phyloP scores from a whole-genome alignment of 306 rosid species.

The Comarum palustre region DNA sequence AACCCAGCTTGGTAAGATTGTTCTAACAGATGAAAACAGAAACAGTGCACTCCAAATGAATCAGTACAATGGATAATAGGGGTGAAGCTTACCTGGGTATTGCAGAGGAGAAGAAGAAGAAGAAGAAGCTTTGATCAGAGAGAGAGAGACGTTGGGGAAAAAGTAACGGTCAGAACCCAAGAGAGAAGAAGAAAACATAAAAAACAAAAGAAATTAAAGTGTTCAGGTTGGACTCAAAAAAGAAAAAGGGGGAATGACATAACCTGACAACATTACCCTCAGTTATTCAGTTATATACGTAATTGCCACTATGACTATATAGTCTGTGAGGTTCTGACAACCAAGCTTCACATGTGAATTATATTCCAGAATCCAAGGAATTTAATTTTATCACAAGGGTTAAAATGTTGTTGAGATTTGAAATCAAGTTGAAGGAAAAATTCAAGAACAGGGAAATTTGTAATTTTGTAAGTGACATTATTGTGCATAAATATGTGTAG shows the following conservation, averaged over 20 bases:
- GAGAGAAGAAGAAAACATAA: neutral
- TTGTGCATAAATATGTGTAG: neutral
- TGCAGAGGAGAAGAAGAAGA: constrained; percentile 37
- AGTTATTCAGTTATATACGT: constrained; percentile 13
- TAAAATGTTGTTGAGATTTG: neutral
- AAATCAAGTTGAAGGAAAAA: neutral
- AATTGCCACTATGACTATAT: constrained; percentile 29
- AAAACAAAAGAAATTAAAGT: constrained; percentile 23
- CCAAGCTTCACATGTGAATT: neutral
- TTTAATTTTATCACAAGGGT: neutral
- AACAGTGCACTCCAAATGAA: constrained; percentile 18
- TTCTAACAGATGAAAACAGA: neutral
- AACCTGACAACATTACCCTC: constrained; percentile 17
- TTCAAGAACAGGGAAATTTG: neutral
- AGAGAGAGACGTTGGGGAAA: constrained; percentile 56
- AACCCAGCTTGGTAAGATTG: neutral
- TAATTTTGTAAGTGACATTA: neutral
- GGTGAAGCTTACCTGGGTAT: constrained; percentile 39
- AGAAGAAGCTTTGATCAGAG: constrained; percentile 39
- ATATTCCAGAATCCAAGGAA: neutral
- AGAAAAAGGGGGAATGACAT: constrained; percentile 41
- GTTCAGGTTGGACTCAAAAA: constrained; percentile 36
- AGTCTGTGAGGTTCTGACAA: neutral
- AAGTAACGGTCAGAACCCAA: constrained; percentile 68
- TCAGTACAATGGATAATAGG: neutral